Percentiles rank a stretch among this genome's conserved stretches.
Evolutionary conservation across 768 basidiomycete species (phyloP).

Genomic region (Hygrocybe coccinea): DNA sequence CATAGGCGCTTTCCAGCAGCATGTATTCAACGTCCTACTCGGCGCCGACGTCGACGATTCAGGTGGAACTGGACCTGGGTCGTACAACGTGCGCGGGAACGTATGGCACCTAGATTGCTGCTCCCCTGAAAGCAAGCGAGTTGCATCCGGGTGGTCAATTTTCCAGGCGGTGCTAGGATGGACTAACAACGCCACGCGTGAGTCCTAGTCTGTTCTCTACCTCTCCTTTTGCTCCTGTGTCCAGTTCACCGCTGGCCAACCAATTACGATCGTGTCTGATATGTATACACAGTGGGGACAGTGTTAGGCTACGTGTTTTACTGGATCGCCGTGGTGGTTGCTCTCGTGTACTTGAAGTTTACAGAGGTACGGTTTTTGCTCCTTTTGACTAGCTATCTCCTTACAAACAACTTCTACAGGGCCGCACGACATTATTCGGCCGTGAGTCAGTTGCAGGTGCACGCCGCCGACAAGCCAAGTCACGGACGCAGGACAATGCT

Average conservation of each 20-base stretch:
- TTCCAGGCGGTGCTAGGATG: conserved; percentile 86
- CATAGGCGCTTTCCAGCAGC: conserved; percentile 64
- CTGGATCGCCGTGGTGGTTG: conserved; percentile 77
- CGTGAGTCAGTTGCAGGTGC: conserved; percentile 47
- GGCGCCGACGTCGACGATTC: conserved; percentile 70
- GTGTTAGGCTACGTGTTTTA: conserved; percentile 88
- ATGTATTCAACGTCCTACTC: conserved; percentile 63
- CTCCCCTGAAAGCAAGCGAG: conserved; percentile 51
- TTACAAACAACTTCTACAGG: conserved; percentile 35
- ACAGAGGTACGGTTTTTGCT: conserved; percentile 38
- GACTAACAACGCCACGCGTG: conserved; percentile 76
- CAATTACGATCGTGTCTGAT: no score
- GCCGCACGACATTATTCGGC: conserved; percentile 59
- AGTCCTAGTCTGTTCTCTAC: conserved; percentile 19
- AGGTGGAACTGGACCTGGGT: conserved; percentile 74
- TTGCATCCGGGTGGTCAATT: conserved; percentile 65
- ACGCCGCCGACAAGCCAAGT: conserved; percentile 25
- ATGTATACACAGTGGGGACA: conserved; percentile 50
- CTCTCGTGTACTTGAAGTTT: conserved; percentile 65
- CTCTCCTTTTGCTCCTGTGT: not conserved
- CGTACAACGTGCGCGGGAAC: conserved; percentile 72
- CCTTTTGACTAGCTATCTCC: not conserved
- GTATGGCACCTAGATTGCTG: conserved; percentile 90
- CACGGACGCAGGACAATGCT: no score
- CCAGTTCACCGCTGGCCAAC: not conserved